Conservation (phyloP, 2,329 filamentous ascomycete species). For the Sclerotiophoma versabilis region DNA sequence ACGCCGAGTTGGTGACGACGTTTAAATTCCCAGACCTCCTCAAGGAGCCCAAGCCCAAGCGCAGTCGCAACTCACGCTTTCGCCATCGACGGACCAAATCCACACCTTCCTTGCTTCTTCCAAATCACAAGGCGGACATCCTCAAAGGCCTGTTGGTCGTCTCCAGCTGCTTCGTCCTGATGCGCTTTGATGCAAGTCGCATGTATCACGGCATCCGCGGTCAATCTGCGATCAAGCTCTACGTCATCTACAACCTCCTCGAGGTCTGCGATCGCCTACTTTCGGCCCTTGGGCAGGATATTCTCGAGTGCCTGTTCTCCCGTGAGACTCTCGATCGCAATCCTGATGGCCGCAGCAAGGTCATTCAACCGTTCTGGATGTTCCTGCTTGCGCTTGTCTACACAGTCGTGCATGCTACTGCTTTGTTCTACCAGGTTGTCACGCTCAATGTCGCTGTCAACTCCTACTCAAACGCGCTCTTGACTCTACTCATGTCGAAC, state of each 20-base stretch:
- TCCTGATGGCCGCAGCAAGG: constrained; percentile 86
- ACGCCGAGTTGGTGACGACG: constrained; percentile 27
- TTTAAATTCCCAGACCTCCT: constrained; percentile 37
- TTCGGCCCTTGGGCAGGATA: constrained; percentile 91
- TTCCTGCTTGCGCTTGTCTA: constrained; percentile 87
- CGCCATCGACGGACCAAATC: constrained; percentile 80
- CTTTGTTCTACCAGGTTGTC: constrained; percentile 96
- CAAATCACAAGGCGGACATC: constrained; percentile 93
- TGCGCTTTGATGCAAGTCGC: constrained; percentile 90
- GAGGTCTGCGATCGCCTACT: constrained; percentile 91
- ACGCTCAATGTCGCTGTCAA: constrained; percentile 98
- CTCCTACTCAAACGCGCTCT: constrained; percentile 93
- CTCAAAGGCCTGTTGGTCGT: constrained; percentile 90
- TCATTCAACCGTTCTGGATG: constrained; percentile 87
- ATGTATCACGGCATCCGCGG: constrained; percentile 99
- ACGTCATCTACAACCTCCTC: constrained; percentile 97
- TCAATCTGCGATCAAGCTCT: constrained; percentile 96
- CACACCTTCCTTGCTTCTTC: constrained; percentile 80
- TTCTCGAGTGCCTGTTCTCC: constrained; percentile 94
- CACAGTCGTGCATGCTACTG: constrained; percentile 84
- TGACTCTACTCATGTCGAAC: constrained; percentile 92
- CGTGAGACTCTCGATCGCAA: constrained; percentile 89
- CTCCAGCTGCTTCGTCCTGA: constrained; percentile 81
- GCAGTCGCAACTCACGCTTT: constrained; percentile 43
- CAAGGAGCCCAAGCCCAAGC: constrained; percentile 38